Base-by-base conservation (phyloP, 345 rosid species). In the Sisymbrium altissimum region DNA sequence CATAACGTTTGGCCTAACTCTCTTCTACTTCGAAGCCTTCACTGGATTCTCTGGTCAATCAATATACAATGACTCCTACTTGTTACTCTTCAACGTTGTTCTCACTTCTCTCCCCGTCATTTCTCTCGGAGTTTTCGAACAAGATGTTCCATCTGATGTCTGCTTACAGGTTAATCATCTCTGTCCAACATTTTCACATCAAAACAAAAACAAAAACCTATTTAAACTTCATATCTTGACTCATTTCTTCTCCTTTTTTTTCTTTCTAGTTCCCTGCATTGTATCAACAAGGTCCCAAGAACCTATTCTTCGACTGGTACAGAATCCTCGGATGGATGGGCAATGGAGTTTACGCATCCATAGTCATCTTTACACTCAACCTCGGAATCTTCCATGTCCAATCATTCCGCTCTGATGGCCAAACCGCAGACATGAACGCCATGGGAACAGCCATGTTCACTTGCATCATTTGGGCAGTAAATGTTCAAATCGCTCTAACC, bases 31-130 rank as follows among this genome's bases (percentile, higher is more conserved):
- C 33, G 93, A 90, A 77, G 33, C 81, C 35, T 88, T 78, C 74
- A 87, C 96, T 5, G 82, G 78, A 15, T 92, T 92, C 72, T 87
- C 91, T 0, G 96, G 93, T 18, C 86, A 88, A 50, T 76, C 81
- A 18, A 53, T 92, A n/a, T 90, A 88, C 63, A 86, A 90, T 3
- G 91, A 88, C 65, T 81, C 87, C 85, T 92, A 84, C 59, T 84
- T 90, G 87, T 71, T 80, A 55, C 68, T 85, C 81, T 92, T 88
- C 87, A 92, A 92, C 62, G 82, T 90, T 41, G 46, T 87, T 67
- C 78, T 88, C 19, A 92, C 96, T 44, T 90, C 98, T 14, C 73
- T 92, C 72, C 96, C 96, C 0, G 93, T 92, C 68, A 85, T 90
- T 44, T 81, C 96, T 10, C 78, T 92, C 2, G 98, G 95, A 56